A percentile compares a stretch with the other conserved stretches of the same genome.
These are phyloP conservation scores for Sindora glabra DNA, from an alignment of 306 rosid species.

Conservation along the genomic window DNA sequence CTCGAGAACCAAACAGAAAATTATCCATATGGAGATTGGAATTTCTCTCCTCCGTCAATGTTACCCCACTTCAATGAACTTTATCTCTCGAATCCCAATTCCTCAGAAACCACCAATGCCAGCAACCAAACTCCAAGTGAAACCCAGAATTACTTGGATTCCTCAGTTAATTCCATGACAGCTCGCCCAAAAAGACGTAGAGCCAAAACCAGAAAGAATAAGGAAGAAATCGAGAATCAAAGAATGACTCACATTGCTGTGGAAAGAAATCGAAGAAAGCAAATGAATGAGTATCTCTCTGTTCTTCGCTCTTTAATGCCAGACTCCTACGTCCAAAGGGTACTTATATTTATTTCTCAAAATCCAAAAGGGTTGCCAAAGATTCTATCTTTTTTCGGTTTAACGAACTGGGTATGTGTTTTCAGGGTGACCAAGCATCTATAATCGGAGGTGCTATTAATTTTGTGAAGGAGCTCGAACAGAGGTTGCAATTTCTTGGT, in stretches of 20 bases:
- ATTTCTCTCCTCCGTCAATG: constrained; percentile 31
- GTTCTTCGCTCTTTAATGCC: constrained; percentile 89
- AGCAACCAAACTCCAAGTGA: neutral
- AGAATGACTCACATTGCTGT: constrained; percentile 98
- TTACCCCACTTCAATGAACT: constrained; percentile 27
- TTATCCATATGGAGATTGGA: constrained; percentile 28
- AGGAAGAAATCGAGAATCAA: constrained; percentile 88
- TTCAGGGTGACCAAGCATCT: constrained; percentile 91
- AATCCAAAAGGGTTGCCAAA: no score
- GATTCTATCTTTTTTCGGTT: neutral
- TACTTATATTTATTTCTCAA: constrained; percentile 7
- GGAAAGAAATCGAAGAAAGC: constrained; percentile 82
- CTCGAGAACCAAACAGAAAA: constrained; percentile 38
- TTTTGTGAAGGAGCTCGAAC: constrained; percentile 86
- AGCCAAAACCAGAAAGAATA: constrained; percentile 57
- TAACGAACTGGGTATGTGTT: neutral
- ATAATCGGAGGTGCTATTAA: constrained; percentile 91
- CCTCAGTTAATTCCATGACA: neutral
- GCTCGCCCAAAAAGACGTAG: constrained; percentile 69
- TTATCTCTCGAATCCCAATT: constrained; percentile 22
- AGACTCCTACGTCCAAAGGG: constrained; percentile 89
- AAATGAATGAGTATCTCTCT: constrained; percentile 91
- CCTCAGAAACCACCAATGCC: constrained; percentile 22
- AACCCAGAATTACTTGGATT: constrained; percentile 21
- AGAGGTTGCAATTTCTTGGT: constrained; percentile 58